Evolutionary conservation across 2,329 filamentous ascomycete genomes (phyloP).

Genomic region (Aureobasidium lini): DNA sequence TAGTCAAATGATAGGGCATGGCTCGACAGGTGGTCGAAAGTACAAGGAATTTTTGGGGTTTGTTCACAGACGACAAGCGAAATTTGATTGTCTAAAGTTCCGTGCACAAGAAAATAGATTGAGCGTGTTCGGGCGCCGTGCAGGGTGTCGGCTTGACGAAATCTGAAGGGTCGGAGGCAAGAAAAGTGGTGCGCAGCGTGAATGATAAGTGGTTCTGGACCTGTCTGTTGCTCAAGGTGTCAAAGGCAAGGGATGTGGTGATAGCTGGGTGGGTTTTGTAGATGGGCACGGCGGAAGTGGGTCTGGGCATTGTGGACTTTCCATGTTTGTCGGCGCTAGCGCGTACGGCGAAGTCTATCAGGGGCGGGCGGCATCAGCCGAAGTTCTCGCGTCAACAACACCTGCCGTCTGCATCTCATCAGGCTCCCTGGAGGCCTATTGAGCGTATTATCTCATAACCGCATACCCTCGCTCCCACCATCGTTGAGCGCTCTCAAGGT

Average conservation of each 20-base stretch:
- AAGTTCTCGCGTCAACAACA: neutral
- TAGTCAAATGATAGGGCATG: neutral
- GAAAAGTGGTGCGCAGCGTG: neutral
- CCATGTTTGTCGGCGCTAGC: neutral
- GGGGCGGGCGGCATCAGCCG: neutral
- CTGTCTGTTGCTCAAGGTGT: neutral
- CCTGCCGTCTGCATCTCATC: neutral
- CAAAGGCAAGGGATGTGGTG: neutral
- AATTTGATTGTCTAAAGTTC: conserved; percentile 1
- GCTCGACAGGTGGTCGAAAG: neutral
- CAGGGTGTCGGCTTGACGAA: neutral
- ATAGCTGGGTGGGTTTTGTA: neutral
- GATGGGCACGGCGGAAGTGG: neutral
- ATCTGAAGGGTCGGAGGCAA: neutral
- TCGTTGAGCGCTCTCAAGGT: neutral
- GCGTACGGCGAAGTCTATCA: neutral
- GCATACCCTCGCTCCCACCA: neutral
- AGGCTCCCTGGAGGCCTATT: neutral
- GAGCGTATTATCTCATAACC: neutral
- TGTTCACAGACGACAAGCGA: neutral
- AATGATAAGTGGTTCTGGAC: neutral
- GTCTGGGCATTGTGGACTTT: neutral
- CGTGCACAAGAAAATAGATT: conserved; percentile 6
- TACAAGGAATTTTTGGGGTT: neutral
- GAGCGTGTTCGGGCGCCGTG: neutral